A percentile compares a stretch with the other conserved stretches of the same genome.
phyloP scores from a whole-genome alignment of 2,329 filamentous ascomycete species.

The Hypoxylon rubiginosum region DNA sequence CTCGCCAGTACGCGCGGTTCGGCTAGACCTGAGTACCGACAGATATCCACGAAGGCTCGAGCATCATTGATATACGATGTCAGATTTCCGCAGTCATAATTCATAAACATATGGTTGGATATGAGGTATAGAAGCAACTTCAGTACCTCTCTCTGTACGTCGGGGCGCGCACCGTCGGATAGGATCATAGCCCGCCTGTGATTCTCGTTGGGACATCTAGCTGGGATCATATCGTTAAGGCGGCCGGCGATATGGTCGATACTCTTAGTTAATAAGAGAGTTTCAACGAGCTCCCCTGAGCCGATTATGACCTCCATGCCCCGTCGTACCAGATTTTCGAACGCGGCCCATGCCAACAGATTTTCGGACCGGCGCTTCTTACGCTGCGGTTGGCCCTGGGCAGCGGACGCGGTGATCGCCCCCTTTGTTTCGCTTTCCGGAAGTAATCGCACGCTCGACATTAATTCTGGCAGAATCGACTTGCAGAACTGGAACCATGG shows the following conservation, averaged over 20 bases:
- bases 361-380: constrained; percentile 6
- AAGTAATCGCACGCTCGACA: constrained; percentile 8
- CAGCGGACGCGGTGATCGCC: neutral
- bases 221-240: constrained; percentile 5
- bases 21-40: constrained; percentile 1
- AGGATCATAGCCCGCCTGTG: constrained; percentile 7
- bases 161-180: neutral
- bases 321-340: constrained; percentile 11
- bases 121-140: constrained; percentile 12
- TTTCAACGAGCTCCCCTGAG: constrained; percentile 6
- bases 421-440: neutral
- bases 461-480: constrained; percentile 2
- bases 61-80: constrained; percentile 5
- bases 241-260: constrained; percentile 11
- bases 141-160: constrained; percentile 8
- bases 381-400: neutral
- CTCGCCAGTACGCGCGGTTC: neutral
- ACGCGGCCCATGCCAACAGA: neutral
- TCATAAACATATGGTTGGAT: constrained; percentile 19
- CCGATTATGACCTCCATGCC: constrained; percentile 22
- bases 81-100: neutral
- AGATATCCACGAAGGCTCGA: constrained; percentile 8
- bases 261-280: constrained; percentile 11
- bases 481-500: constrained; percentile 17
- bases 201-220: constrained; percentile 11